phyloP scores from a whole-genome alignment of 371 early-diverging fungal genomes.

The Capillidium heterosporum region DNA sequence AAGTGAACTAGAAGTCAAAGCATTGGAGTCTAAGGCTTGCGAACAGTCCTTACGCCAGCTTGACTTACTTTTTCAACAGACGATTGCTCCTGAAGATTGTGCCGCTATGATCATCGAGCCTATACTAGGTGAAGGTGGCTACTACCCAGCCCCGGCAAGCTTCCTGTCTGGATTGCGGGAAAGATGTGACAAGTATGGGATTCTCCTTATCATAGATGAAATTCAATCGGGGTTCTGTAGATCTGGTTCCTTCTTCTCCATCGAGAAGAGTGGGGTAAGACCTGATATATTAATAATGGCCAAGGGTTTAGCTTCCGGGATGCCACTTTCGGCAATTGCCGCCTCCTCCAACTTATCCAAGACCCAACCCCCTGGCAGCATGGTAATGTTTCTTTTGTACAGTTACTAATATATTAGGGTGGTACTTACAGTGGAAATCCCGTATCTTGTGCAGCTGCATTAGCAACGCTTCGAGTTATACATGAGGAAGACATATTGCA shows the following conservation, averaged over 20 bases:
- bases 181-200: conserved; percentile 35
- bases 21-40: conserved; percentile 18
- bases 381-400: conserved; percentile 9
- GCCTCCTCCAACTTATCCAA: conserved; percentile 23
- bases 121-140: conserved; percentile 73
- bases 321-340: conserved; percentile 26
- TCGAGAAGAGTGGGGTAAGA: conserved; percentile 17
- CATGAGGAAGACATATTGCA: conserved; percentile 20
- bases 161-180: conserved; percentile 46
- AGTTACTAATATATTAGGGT: conserved; percentile 10
- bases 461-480: conserved; percentile 22
- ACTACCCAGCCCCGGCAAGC: conserved; percentile 42
- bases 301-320: conserved; percentile 31
- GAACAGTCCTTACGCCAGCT: conserved; percentile 25
- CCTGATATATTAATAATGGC: conserved; percentile 36
- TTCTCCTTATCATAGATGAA: conserved; percentile 66
- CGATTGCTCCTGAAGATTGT: conserved; percentile 21
- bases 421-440: conserved; percentile 29
- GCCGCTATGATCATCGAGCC: conserved; percentile 69
- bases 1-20: background rate
- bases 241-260: conserved; percentile 49
- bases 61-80: conserved; percentile 25
- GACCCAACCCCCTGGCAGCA: conserved; percentile 21
- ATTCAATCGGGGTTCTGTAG: conserved; percentile 75
- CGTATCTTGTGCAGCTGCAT: conserved; percentile 28